Evolutionary conservation across 2,329 filamentous ascomycete genomes (phyloP), one percentile per base, ranked within the genome.

Genomic region (Aphanocladium album): DNA sequence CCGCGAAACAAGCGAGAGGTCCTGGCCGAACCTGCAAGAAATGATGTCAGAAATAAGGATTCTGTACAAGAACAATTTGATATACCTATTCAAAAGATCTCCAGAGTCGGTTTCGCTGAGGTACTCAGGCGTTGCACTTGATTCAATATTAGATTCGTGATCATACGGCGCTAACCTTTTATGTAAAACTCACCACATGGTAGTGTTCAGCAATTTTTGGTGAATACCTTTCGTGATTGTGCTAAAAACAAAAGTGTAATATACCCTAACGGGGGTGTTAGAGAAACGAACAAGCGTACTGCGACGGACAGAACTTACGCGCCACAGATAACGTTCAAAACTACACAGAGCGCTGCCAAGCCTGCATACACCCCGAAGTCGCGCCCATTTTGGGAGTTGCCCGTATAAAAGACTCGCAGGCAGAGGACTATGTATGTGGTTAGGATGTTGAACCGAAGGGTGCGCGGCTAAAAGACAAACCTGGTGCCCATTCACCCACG

Each of bases 1-100:
- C n/a, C 37, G 37, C 11, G 60, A 37, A 3, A 61, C 37, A 5
- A 61, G 53, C 7, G 43, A 51, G 2, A 61, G 47, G 6, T 61
- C 60, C 30, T 61, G 53, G 4, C 45, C 45, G 16, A 61, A 52
- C 8, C 60, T 61, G 19, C 7, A 6, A 16, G 21, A 1, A 30
- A 9, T 30, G 30, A 30, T 30, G 9, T n/a, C n/a, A n/a, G n/a
- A n/a, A n/a, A n/a, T n/a, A n/a, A n/a, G n/a, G n/a, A n/a, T n/a
- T n/a, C n/a, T n/a, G n/a, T n/a, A n/a, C n/a, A n/a, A n/a, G 5
- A 30, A 6, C n/a, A 12, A 19, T 7, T n/a, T n/a, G n/a, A n/a
- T n/a, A n/a, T 41, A 58, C 56, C 56, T 43, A 14, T 59, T 46
- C 7, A 59, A 25, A 12, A 59, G 9, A n/a, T 11, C 17, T 4